Conservation (phyloP, 345 rosid genomes). For the Dimocarpus longan region DNA sequence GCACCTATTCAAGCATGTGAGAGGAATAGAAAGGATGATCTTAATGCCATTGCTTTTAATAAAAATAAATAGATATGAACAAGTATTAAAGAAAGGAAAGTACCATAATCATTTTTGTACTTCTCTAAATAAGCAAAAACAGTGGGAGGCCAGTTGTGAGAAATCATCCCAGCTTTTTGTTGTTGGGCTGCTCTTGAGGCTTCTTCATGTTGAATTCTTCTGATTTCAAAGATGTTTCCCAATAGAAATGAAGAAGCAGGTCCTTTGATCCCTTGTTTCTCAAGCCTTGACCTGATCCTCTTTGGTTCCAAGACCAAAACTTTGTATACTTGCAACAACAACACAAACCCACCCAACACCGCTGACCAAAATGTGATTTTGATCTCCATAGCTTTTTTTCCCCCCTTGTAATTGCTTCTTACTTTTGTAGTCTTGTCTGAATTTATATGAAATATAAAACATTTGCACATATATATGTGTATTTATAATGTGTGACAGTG, state of each 20-base stretch:
- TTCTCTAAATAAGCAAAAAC: slow-evolving; percentile 31
- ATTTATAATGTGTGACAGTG: background rate
- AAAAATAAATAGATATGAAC: background rate
- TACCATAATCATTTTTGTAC: slow-evolving; percentile 47
- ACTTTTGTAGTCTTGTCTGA: background rate
- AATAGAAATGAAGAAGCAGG: slow-evolving; percentile 41
- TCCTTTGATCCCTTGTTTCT: slow-evolving; percentile 49
- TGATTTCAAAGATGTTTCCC: slow-evolving; percentile 49
- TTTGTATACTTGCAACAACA: slow-evolving; percentile 16
- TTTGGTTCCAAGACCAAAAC: slow-evolving; percentile 30
- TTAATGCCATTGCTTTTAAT: background rate
- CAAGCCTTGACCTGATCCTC: slow-evolving; percentile 34
- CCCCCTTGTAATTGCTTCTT: background rate
- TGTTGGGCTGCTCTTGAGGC: background rate
- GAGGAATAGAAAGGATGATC: no score
- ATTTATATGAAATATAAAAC: background rate
- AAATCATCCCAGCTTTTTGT: slow-evolving; percentile 8
- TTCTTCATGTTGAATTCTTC: slow-evolving; percentile 22
- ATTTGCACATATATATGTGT: no score
- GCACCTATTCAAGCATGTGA: no score
- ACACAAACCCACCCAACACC: slow-evolving; percentile 24
- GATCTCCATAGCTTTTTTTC: background rate
- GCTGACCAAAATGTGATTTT: slow-evolving; percentile 5
- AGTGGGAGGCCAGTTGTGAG: slow-evolving; percentile 47
- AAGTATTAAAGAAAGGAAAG: background rate